Conservation (phyloP, 2,329 filamentous ascomycete species). For the Aspergillus costaricaensis region DNA sequence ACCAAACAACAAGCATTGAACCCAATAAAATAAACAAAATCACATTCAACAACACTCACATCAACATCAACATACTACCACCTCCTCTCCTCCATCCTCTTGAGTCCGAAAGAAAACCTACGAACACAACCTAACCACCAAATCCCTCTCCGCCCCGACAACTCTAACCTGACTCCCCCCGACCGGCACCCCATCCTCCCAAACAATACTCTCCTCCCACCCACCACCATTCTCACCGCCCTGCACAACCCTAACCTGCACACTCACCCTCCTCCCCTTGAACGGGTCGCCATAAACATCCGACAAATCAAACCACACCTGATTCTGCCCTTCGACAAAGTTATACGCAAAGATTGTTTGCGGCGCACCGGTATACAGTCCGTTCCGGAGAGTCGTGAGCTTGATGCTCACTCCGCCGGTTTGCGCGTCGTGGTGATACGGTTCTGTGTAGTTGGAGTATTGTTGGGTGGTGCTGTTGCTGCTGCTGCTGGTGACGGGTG, state of each 20-base stretch:
- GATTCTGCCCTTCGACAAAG: constrained; percentile 21
- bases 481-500: background rate
- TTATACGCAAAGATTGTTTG: constrained; percentile 49
- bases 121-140: constrained; percentile 30
- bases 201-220: constrained; percentile 29
- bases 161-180: constrained; percentile 34
- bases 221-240: background rate
- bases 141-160: constrained; percentile 22
- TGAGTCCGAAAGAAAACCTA: too few relatives aligned
- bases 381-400: constrained; percentile 37
- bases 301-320: constrained; percentile 47
- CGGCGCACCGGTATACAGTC: constrained; percentile 36
- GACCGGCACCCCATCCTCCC: constrained; percentile 36
- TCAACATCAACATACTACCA: too few relatives aligned
- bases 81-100: too few relatives aligned
- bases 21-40: too few relatives aligned
- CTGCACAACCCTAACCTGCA: constrained; percentile 11
- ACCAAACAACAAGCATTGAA: background rate
- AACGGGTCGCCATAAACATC: constrained; percentile 51
- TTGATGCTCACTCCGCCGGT: constrained; percentile 48
- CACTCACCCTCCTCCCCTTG: constrained; percentile 26
- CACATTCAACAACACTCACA: too few relatives aligned
- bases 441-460: constrained; percentile 34
- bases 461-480: background rate
- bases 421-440: constrained; percentile 34